Conservation (phyloP, 2,329 filamentous ascomycete species). For the Xenoacremonium recifei region DNA sequence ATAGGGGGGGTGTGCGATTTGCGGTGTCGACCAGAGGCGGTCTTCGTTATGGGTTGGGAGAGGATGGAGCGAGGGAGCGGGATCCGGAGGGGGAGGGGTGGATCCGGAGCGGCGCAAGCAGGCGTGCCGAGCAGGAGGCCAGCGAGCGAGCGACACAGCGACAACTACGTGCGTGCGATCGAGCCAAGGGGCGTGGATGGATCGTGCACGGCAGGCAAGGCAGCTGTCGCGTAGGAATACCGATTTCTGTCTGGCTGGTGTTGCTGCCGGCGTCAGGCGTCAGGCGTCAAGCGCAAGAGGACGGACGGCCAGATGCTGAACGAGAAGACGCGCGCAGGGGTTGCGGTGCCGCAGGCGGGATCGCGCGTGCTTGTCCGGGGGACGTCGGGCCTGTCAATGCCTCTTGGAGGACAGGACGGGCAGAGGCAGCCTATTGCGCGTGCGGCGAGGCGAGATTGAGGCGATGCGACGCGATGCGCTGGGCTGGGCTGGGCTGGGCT, state of each 20-base stretch:
- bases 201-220: conserved; percentile 20
- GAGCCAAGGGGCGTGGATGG: conserved; percentile 16
- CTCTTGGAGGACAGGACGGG: conserved; percentile 18
- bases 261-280: conserved; percentile 10
- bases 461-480: conserved; percentile 1
- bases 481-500: too few relatives aligned
- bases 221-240: too few relatives aligned
- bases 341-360: conserved; percentile 16
- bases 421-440: neutral
- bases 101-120: conserved; percentile 12
- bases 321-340: conserved; percentile 18
- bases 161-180: conserved; percentile 11
- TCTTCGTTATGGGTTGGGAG: conserved; percentile 15
- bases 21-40: conserved; percentile 18
- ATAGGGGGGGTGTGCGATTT: conserved; percentile 24
- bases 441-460: neutral
- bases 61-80: conserved; percentile 18
- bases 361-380: conserved; percentile 14
- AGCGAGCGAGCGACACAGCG: too few relatives aligned
- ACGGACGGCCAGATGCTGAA: conserved; percentile 12
- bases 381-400: conserved; percentile 17
- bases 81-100: conserved; percentile 24
- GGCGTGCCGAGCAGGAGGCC: too few relatives aligned
- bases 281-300: conserved; percentile 2
- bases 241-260: too few relatives aligned